Percentiles rank a stretch among this genome's conserved stretches.
phyloP scores from a whole-genome alignment of 768 basidiomycete genomes.

The Boletus rubescentipes region DNA sequence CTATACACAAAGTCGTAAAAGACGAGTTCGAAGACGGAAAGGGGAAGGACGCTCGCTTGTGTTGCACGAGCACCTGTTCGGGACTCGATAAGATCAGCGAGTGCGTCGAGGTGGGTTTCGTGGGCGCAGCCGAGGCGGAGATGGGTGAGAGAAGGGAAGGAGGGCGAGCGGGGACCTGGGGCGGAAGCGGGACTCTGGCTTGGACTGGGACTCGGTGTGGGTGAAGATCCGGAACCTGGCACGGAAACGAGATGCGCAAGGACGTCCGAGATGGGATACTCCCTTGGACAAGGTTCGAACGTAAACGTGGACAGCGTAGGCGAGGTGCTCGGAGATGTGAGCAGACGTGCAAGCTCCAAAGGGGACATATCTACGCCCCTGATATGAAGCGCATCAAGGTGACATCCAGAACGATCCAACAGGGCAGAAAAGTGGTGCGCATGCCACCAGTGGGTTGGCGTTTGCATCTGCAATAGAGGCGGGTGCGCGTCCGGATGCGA shows the following conservation, averaged over 20 bases:
- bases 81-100: constrained; percentile 19
- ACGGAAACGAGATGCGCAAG: constrained; percentile 11
- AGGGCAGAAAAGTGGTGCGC: constrained; percentile 21
- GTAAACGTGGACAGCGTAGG: constrained; percentile 21
- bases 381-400: constrained; percentile 18
- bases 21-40: constrained; percentile 21
- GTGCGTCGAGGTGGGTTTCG: constrained; percentile 14
- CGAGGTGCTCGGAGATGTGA: constrained; percentile 17
- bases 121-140: constrained; percentile 25
- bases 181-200: background rate
- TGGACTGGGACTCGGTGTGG: background rate
- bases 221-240: background rate
- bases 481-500: constrained; percentile 15
- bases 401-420: constrained; percentile 22
- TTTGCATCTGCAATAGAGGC: background rate
- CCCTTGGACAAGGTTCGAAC: constrained; percentile 24
- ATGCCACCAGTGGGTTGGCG: constrained; percentile 20
- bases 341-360: constrained; percentile 16
- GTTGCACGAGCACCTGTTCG: constrained; percentile 16
- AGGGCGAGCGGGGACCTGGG: background rate
- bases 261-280: constrained; percentile 16
- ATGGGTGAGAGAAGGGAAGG: constrained; percentile 17
- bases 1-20: constrained; percentile 24
- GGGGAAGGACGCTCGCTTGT: constrained; percentile 7
- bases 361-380: constrained; percentile 25